A percentile compares a stretch with the other conserved stretches of the same genome.
Conservation (phyloP, 169 alveolate species). For the Cryptosporidium canis region DNA sequence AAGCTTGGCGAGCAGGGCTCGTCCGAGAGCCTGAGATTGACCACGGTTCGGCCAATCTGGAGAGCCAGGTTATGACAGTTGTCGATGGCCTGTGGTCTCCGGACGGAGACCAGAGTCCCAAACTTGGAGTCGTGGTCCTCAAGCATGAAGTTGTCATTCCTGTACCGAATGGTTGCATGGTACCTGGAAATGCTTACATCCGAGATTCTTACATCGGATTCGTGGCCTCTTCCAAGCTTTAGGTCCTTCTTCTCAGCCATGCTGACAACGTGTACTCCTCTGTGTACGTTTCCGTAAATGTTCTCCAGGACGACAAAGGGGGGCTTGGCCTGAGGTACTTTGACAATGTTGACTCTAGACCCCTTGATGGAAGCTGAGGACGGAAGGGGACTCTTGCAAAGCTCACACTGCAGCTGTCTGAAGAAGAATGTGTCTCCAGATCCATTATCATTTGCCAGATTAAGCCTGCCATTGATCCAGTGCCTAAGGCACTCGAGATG, state of each 20-base stretch:
- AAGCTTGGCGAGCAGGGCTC: conserved; percentile 56
- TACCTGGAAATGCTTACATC: conserved; percentile 96
- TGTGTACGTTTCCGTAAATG: conserved; percentile 81
- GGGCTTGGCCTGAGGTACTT: conserved; percentile 84
- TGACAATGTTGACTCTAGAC: conserved; percentile 80
- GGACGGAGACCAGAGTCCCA: conserved; percentile 95
- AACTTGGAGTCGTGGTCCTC: conserved; percentile 97
- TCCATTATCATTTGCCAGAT: conserved; percentile 76
- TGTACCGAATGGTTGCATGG: conserved; percentile 93
- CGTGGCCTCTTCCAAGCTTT: conserved; percentile 97
- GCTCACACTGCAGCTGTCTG: conserved; percentile 85
- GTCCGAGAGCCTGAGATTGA: conserved; percentile 73
- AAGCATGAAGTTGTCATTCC: conserved; percentile 89
- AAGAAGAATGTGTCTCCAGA: conserved; percentile 79
- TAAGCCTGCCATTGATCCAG: conserved; percentile 93
- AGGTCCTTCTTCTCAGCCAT: conserved; percentile 82
- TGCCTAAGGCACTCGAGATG: conserved; percentile 93
- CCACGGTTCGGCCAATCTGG: conserved; percentile 81
- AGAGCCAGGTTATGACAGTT: conserved; percentile 57
- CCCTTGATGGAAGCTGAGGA: conserved; percentile 79
- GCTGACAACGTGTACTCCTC: conserved; percentile 84
- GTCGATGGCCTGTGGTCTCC: conserved; percentile 80
- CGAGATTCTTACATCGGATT: conserved; percentile 95
- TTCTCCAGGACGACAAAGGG: conserved; percentile 92
- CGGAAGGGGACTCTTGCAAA: conserved; percentile 87